Evolutionary conservation across 2,329 filamentous ascomycete genomes (phyloP).

Genomic region (Celoporthe dispersa): DNA sequence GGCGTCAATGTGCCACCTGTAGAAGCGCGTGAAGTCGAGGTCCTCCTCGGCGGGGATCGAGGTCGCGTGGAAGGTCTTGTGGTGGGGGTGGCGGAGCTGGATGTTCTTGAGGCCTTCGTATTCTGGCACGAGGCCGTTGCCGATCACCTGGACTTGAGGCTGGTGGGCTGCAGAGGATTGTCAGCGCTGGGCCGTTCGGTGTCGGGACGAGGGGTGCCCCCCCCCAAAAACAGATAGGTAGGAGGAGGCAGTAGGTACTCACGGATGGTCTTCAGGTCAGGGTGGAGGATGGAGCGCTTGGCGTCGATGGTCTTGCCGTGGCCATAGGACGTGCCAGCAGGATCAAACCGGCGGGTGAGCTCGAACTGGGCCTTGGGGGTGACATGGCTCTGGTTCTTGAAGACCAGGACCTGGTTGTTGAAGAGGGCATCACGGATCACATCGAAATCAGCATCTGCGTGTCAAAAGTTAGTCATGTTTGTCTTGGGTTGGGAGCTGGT

Average conservation of each 20-base stretch:
- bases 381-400: slow-evolving; percentile 68
- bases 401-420: slow-evolving; percentile 69
- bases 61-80: slow-evolving; percentile 74
- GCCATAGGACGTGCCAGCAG: slow-evolving; percentile 66
- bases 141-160: slow-evolving; percentile 80
- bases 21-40: slow-evolving; percentile 61
- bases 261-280: slow-evolving; percentile 77
- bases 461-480: neutral
- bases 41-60: slow-evolving; percentile 58
- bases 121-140: slow-evolving; percentile 70
- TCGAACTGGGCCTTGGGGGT: slow-evolving; percentile 75
- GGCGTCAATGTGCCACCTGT: slow-evolving; percentile 82
- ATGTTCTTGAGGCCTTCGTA: slow-evolving; percentile 75
- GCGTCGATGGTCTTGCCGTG: slow-evolving; percentile 75
- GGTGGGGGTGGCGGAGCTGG: slow-evolving; percentile 74
- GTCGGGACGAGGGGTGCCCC: too few relatives aligned
- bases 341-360: slow-evolving; percentile 76
- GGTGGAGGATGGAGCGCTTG: slow-evolving; percentile 70
- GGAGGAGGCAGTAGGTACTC: neutral
- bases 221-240: too few relatives aligned
- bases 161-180: slow-evolving; percentile 57
- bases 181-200: too few relatives aligned
- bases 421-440: slow-evolving; percentile 69
- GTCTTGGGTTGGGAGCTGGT: neutral
- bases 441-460: slow-evolving; percentile 65